These are phyloP conservation scores for Leishmania gerbilli DNA, from an alignment of 208 protist species.

Conservation along the genomic window DNA sequence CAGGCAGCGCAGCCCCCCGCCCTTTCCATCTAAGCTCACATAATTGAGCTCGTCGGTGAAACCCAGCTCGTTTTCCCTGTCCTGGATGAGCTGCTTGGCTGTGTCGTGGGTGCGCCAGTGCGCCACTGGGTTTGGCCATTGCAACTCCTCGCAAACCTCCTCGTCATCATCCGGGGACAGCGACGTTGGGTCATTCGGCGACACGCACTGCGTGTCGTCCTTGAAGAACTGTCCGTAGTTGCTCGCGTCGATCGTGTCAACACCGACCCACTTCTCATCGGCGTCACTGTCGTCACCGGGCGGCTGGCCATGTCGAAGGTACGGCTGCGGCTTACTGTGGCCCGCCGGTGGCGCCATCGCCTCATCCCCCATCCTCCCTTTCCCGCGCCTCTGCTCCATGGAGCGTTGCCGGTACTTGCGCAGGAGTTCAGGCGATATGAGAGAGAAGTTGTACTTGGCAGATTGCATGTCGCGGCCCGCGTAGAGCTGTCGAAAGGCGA, in stretches of 20 bases:
- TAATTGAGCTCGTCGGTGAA: neutral
- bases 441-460: slow-evolving; percentile 64
- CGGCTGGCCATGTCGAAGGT: slow-evolving; percentile 9
- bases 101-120: slow-evolving; percentile 37
- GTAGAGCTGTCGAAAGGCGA: slow-evolving; percentile 62
- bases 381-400: slow-evolving; percentile 11
- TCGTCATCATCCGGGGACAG: slow-evolving; percentile 21
- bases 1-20: neutral
- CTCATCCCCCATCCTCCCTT: slow-evolving; percentile 23
- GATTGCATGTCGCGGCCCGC: slow-evolving; percentile 48
- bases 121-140: slow-evolving; percentile 30
- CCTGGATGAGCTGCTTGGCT: slow-evolving; percentile 5
- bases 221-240: slow-evolving; percentile 46
- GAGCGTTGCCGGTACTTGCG: slow-evolving; percentile 26
- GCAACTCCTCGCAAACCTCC: slow-evolving; percentile 27
- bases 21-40: neutral
- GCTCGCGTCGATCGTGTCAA: slow-evolving; percentile 28
- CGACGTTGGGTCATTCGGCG: slow-evolving; percentile 20
- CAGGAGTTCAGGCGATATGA: slow-evolving; percentile 32
- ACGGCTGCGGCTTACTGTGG: slow-evolving; percentile 25
- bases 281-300: neutral
- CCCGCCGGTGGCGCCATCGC: slow-evolving; percentile 14
- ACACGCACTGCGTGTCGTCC: slow-evolving; percentile 26
- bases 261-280: slow-evolving; percentile 12
- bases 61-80: neutral